phyloP scores from a whole-genome alignment of 1,284 basidiomycete species.

The Flammula alnicola region DNA sequence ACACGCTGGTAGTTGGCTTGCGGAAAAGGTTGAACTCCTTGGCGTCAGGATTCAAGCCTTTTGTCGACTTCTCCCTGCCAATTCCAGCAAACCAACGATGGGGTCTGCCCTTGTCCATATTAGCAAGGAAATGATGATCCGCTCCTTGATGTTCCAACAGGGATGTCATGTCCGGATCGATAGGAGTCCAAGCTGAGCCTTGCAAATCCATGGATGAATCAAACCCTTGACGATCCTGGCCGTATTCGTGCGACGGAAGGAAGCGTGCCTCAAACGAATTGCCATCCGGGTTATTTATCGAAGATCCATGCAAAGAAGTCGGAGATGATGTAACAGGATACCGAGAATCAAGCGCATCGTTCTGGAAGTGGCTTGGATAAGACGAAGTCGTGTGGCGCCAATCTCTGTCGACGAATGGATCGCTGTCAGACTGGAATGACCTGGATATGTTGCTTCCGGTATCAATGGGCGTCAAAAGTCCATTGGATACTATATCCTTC shows the following conservation, averaged over 20 bases:
- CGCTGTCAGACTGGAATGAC: slow-evolving; percentile 61
- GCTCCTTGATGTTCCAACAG: slow-evolving; percentile 7
- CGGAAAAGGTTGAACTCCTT: slow-evolving; percentile 73
- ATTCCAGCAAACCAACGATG: slow-evolving; percentile 56
- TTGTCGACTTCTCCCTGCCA: slow-evolving; percentile 51
- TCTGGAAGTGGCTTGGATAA: slow-evolving; percentile 16
- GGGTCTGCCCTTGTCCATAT: slow-evolving; percentile 32
- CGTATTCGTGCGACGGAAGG: slow-evolving; percentile 13
- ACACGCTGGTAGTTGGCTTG: slow-evolving; percentile 27
- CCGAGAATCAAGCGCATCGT: slow-evolving; percentile 30
- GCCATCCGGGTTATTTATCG: slow-evolving; percentile 32
- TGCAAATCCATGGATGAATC: slow-evolving; percentile 16
- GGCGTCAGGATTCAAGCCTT: slow-evolving; percentile 82
- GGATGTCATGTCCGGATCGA: slow-evolving; percentile 6
- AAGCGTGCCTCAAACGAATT: slow-evolving; percentile 50
- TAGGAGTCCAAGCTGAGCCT: slow-evolving; percentile 15
- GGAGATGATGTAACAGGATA: slow-evolving; percentile 34
- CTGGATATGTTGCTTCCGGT: slow-evolving; percentile 43
- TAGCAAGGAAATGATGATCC: slow-evolving; percentile 12
- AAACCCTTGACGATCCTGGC: slow-evolving; percentile 10
- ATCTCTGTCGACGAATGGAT: slow-evolving; percentile 54
- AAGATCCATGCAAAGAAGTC: slow-evolving; percentile 34
- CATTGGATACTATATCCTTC: slow-evolving; percentile 8
- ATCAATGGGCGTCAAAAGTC: slow-evolving; percentile 44
- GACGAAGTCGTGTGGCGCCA: slow-evolving; percentile 35